Evolutionary conservation across 108 stramenopile species (phyloP), one percentile per base, ranked within the genome.

Genomic region (Mayamaea pseudoterrestris): DNA sequence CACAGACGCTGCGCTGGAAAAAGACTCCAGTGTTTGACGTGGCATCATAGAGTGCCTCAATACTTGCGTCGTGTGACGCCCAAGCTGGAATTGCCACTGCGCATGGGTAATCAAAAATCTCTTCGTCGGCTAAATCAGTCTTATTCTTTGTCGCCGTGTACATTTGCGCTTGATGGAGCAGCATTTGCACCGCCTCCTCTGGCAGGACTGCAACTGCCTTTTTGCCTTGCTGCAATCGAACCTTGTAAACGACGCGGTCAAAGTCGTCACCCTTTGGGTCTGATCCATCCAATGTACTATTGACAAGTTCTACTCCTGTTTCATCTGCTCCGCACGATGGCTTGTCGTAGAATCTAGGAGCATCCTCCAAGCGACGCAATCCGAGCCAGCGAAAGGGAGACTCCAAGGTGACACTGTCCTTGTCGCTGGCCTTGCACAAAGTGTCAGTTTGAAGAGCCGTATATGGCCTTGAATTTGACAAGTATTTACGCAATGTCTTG

Each of bases 241-340:
- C 53, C 44, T 79, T 80, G 49, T 56, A 70, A 13, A 78, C 79
- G 8, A 81, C 87, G 23, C 87, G 71, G 53, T 89, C 87, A 61
- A 66, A 78, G 45, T 78, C 73, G 35, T 79, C 80, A 18, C 73
- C 73, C 35, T 66, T 55, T 20, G 61, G 57, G 3, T 60, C 39
- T 3, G 78, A 54, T 37, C 86, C 78, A 47, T 87, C 80, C 24
- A 82, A 41, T 0, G 77, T 74, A 30, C 77, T 71, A 46, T 78
- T 81, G 34, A 55, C 59, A 45, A 86, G 30, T 12, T 74, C 63
- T 1, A 78, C 57, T 13, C 74, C 62, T 8, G 59, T 44, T 0
- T 50, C 46, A 3, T 66, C 61, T 4, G 23, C 18, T 1, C 28
- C 27, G 23, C 21, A 26, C 2, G 29, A 20, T 2, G 18, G n/a